Base-by-base conservation (phyloP, 192 early-diverging fungal genomes). In the Mortierella hygrophila region DNA sequence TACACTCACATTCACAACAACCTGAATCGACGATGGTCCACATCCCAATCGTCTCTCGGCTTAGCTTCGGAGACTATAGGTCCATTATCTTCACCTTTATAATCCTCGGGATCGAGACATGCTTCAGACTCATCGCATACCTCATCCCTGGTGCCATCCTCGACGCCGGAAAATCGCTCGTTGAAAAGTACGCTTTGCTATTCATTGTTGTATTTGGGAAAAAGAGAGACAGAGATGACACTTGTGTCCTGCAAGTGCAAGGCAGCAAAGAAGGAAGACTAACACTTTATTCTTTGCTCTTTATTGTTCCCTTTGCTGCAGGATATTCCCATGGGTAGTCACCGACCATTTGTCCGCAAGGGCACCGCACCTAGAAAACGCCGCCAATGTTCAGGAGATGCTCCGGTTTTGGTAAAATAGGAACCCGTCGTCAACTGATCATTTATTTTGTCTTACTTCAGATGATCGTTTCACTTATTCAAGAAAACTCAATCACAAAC, bases 341-440 rank as follows among this genome's bases (percentile, higher is more conserved):
- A 80, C 83, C 26, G 57, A 80, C 55, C 78, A 85, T 40, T 54
- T 85, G 60, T 85, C 83, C 9, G 78, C 74, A 20, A 76, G 60
- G 47, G 83, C 83, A 21, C 83, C 83, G 2, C 83, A 57, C 16
- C 70, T 85, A 16, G 83, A 85, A 38, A 73, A 65, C 23, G 83
- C 83, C 13, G 88, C 88, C 77, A 82, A 81, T 26, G 85, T 89
- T 32, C 87, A 91, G 69, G 85, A 83, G 35, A 90, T 91, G 83
- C 77, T 91, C 41, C 73, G 72, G 16, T 77, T 87, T 60, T 90
- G 88, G 88, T 90, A 87, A 74, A 35, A n/a, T 10, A 52, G 44
- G 13, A 13, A 46, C 2, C 1, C 7, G 7, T 11, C 49, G 18
- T 52, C 49, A 52, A 52, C 16, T 11, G 44, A 46, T 13, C 13